phyloP scores from a whole-genome alignment of 768 basidiomycete species.

The Cubamyces sp. region DNA sequence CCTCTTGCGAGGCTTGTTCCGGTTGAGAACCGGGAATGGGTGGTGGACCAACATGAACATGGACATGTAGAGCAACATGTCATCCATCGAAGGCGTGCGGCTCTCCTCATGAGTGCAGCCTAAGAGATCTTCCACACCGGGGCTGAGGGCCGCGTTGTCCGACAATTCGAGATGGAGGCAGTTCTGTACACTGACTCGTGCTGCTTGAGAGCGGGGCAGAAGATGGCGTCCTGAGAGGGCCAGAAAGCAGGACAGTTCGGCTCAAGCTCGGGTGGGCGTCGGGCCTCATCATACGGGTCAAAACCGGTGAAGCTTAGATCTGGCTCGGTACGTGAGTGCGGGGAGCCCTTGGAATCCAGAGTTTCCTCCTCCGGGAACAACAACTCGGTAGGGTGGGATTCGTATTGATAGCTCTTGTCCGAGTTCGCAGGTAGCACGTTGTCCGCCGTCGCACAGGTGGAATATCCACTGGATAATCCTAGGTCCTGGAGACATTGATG shows the following conservation, averaged over 20 bases:
- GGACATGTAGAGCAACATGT: slow-evolving; percentile 49
- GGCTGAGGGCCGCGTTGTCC: slow-evolving; percentile 67
- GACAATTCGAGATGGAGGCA: slow-evolving; percentile 81
- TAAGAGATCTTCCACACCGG: slow-evolving; percentile 72
- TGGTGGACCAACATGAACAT: slow-evolving; percentile 63
- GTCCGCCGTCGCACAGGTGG: slow-evolving; percentile 30
- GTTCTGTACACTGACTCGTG: slow-evolving; percentile 73
- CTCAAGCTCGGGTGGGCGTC: slow-evolving; percentile 76
- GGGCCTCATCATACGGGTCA: slow-evolving; percentile 77
- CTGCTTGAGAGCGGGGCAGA: slow-evolving; percentile 41
- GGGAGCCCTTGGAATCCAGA: slow-evolving; percentile 5
- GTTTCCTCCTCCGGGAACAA: slow-evolving; percentile 14
- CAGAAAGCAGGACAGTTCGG: slow-evolving; percentile 67
- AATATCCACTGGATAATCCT: slow-evolving; percentile 36
- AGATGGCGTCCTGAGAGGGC: slow-evolving; percentile 47
- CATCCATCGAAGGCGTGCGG: slow-evolving; percentile 60
- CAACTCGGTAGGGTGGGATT: slow-evolving; percentile 12
- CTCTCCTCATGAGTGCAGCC: slow-evolving; percentile 61
- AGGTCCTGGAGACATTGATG: slow-evolving; percentile 44
- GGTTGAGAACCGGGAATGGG: slow-evolving; percentile 66
- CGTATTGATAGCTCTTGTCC: slow-evolving; percentile 46
- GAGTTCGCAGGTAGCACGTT: slow-evolving; percentile 32
- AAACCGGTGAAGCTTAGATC: slow-evolving; percentile 71
- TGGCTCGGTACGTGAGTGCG: slow-evolving; percentile 46
- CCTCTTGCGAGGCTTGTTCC: slow-evolving; percentile 48